Conservation (phyloP, 768 basidiomycete species). For the Suillus discolor region DNA sequence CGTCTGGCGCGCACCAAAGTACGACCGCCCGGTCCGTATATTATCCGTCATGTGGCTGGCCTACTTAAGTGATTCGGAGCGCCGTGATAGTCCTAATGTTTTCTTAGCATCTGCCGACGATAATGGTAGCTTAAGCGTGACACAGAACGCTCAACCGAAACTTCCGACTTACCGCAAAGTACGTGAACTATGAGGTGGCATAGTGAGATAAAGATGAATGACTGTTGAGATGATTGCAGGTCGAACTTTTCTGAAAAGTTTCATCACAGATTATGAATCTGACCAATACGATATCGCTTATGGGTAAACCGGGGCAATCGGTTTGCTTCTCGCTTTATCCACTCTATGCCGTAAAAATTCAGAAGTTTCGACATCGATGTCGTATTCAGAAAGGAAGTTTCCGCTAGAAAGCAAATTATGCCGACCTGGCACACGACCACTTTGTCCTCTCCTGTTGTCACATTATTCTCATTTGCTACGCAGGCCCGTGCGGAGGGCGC, state of each 20-base stretch:
- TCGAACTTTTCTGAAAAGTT: neutral
- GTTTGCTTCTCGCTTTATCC: neutral
- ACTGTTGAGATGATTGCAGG: neutral
- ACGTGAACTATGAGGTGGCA: neutral
- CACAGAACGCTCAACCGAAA: neutral
- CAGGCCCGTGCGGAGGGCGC: neutral
- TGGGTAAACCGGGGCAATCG: neutral
- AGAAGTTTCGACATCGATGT: neutral
- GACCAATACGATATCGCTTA: neutral
- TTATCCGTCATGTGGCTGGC: neutral
- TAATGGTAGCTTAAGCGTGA: neutral
- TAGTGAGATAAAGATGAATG: neutral
- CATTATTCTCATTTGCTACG: neutral
- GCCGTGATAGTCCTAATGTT: neutral
- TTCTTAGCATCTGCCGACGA: neutral
- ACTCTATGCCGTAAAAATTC: neutral
- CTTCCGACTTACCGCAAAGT: neutral
- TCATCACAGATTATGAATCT: neutral
- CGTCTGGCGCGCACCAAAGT: neutral
- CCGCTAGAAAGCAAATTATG: conserved; percentile 1
- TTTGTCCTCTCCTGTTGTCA: neutral
- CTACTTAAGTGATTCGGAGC: neutral
- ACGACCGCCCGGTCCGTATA: neutral
- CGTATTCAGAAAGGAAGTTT: neutral
- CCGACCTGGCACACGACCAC: conserved; percentile 1